These are phyloP conservation scores for Colletotrichum sp. DNA, from an alignment of 2,329 filamentous ascomycete species.

Conservation along the genomic window DNA sequence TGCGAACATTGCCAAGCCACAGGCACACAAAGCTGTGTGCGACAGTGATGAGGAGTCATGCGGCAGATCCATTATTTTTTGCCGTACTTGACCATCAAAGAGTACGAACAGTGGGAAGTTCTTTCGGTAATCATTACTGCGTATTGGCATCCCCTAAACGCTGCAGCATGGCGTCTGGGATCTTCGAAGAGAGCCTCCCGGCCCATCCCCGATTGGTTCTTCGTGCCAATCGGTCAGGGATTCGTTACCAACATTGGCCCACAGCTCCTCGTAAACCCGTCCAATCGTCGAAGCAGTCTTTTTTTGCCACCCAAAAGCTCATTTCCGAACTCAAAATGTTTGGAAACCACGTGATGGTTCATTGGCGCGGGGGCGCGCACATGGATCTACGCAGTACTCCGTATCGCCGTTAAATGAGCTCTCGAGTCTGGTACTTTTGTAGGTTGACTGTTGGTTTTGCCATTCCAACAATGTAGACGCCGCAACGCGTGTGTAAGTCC, in stretches of 20 bases:
- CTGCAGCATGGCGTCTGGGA: not conserved
- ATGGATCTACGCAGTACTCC: not conserved
- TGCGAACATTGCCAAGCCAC: not conserved
- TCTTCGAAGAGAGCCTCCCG: not conserved
- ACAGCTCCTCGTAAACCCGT: not conserved
- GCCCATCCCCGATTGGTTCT: not conserved
- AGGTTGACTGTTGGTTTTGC: not conserved
- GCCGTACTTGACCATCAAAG: not conserved
- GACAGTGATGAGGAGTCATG: not conserved
- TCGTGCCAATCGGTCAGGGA: not conserved
- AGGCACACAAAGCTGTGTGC: not conserved
- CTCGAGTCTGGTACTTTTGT: not conserved
- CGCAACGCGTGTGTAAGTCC: not conserved
- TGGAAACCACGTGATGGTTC: not conserved
- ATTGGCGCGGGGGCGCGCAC: not conserved
- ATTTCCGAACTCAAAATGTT: not conserved
- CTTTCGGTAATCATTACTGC: not conserved
- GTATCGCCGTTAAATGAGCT: not conserved
- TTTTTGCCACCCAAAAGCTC: not conserved
- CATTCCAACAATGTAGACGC: not conserved
- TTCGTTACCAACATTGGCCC: not conserved
- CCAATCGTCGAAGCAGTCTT: not conserved
- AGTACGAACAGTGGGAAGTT: not conserved
- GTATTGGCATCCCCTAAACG: not conserved
- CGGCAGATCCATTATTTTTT: not conserved